Percentiles rank a stretch among this genome's conserved stretches.
Conservation (phyloP, 2,329 filamentous ascomycete species). For the Endocalyx cinctus region DNA sequence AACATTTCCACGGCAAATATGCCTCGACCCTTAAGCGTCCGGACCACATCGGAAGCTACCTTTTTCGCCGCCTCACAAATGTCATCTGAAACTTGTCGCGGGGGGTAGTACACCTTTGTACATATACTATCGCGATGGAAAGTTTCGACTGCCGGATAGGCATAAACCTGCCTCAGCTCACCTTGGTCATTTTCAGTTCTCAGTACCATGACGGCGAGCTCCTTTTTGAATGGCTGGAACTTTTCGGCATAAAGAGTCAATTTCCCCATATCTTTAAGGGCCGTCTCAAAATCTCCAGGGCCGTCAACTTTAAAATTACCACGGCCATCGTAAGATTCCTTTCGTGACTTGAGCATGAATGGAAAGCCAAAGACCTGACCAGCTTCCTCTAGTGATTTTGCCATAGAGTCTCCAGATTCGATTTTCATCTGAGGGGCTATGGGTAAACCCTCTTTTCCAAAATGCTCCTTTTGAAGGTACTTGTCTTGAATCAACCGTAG, state of each 20-base stretch:
- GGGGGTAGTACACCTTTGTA: conserved; percentile 84
- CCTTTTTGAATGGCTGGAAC: conserved; percentile 79
- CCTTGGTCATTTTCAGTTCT: conserved; percentile 69
- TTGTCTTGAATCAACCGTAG: conserved; percentile 91
- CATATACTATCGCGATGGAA: conserved; percentile 94
- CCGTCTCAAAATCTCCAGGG: conserved; percentile 50
- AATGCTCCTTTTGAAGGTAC: conserved; percentile 80
- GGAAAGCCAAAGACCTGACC: conserved; percentile 69
- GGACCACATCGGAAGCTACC: conserved; percentile 74
- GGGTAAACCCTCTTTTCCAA: conserved; percentile 62
- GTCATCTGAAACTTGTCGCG: conserved; percentile 60
- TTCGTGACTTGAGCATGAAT: conserved; percentile 88
- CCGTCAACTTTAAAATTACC: conserved; percentile 53
- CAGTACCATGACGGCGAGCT: conserved; percentile 91
- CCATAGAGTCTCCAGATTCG: conserved; percentile 47
- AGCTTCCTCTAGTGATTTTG: conserved; percentile 58
- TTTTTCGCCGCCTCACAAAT: conserved; percentile 65
- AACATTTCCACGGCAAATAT: conserved; percentile 98
- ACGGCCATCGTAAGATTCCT: conserved; percentile 87
- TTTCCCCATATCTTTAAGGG: conserved; percentile 63
- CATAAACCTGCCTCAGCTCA: conserved; percentile 47
- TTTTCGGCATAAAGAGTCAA: conserved; percentile 82
- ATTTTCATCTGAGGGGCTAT: conserved; percentile 68
- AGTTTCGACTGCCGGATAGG: conserved; percentile 90
- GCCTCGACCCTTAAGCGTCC: conserved; percentile 78